Evolutionary conservation across 257 asterid species (phyloP), one percentile per base, ranked within the genome.

Genomic region (Solanum pinnatisectum): DNA sequence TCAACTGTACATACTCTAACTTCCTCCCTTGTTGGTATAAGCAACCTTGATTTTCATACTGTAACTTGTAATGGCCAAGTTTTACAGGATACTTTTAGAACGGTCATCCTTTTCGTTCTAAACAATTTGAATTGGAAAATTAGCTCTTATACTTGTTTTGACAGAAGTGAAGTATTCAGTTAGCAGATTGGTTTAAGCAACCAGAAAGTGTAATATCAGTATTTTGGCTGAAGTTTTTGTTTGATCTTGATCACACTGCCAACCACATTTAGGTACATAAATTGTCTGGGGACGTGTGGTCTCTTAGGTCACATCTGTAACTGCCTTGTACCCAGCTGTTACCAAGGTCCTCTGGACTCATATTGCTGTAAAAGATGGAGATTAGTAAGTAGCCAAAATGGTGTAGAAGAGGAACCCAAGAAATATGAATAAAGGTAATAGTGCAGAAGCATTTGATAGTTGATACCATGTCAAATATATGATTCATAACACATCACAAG

Each of bases 31-130:
- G 60, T 70, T 71, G 39, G 84, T 44, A 25, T 10, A 79, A 78
- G 27, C 5, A 42, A 44, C 32, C 25, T 27, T 44, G 67, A 79
- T 79, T 16, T 42, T 40, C n/a, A 14, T 18, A 33, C 5, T 4
- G 35, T 12, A 83, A 76, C 49, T 39, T 77, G 84, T 44, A 56
- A 59, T 44, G 59, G 81, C 73, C 49, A 81, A 86, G 88, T 86
- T 90, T 73, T 85, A 85, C 84, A 27, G 84, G 72, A 70, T 88
- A 86, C 25, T 76, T 90, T 83, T 37, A 82, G 74, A 76, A 56
- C 8, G 40, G 32, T 68, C 25, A 49, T 44, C 84, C 76, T 46
- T n/a, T 70, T 32, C 36, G 30, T 63, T 33, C 30, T 22, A 74
- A 37, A 74, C 83, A 74, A 37, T 74, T 22, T 37, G 22, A 37